Evolutionary conservation across 805 yeast species (phyloP).

Genomic region (Saccharomycopsis babjevae): DNA sequence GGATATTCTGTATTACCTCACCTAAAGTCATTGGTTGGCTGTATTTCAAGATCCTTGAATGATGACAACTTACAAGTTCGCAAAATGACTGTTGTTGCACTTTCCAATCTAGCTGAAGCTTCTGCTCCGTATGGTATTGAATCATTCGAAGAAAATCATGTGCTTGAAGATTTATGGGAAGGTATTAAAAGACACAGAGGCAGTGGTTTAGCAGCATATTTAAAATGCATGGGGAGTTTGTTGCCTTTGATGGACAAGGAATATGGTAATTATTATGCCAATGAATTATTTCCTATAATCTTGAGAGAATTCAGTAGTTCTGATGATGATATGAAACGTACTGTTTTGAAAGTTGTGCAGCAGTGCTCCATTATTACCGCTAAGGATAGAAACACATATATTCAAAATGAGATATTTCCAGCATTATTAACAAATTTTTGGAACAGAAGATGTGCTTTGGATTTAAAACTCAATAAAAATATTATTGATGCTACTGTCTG

Average conservation of each 20-base stretch:
- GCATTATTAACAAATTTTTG: conserved; percentile 66
- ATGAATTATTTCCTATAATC: conserved; percentile 58
- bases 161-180: conserved; percentile 69
- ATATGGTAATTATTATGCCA: conserved; percentile 66
- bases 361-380: conserved; percentile 45
- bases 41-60: conserved; percentile 45
- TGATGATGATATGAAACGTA: conserved; percentile 77
- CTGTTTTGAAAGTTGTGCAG: conserved; percentile 59
- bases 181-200: conserved; percentile 76
- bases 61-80: conserved; percentile 66
- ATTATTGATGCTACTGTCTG: conserved; percentile 66
- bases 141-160: conserved; percentile 49
- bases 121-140: conserved; percentile 85
- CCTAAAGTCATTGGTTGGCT: conserved; percentile 51
- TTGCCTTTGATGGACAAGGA: conserved; percentile 84
- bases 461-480: conserved; percentile 41
- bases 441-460: conserved; percentile 74
- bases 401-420: conserved; percentile 42
- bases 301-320: conserved; percentile 68
- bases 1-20: conserved; percentile 74
- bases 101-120: conserved; percentile 70
- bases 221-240: conserved; percentile 67
- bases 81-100: conserved; percentile 57
- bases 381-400: conserved; percentile 33
- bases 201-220: conserved; percentile 59